Evolutionary conservation across 2,329 filamentous ascomycete genomes (phyloP), one percentile per base, ranked within the genome.

Genomic region (Penicillium oxalicum): DNA sequence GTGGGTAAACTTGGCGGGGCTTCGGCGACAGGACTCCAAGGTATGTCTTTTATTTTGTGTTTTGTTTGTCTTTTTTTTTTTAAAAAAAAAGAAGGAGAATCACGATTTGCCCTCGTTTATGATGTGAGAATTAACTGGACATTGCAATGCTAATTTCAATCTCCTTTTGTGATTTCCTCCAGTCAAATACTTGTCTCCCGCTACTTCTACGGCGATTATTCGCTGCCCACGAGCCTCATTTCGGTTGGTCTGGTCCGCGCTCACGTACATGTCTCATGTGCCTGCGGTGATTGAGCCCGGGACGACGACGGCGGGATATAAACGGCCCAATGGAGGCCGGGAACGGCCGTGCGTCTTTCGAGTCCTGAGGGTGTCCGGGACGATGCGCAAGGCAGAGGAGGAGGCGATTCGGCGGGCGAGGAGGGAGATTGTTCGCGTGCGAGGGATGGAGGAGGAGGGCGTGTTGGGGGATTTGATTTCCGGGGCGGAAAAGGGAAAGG

Each of bases 171-270:
- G 18, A 18, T 18, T 18, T 18, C 2, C 18, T 48, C 48, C 56
- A 91, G 88, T 98, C 45, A 95, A 95, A 75, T 98, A 98, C 68
- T 78, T 94, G 44, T 95, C 90, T 1, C 77, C 83, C 3, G 87
- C 90, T n/a, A 98, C 93, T 0, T 95, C 88, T 5, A 98, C 91
- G 1, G 89, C 91, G 47, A 98, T 98, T 51, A 76, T 98, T 35
- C 82, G 87, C 54, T 88, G 91, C 55, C 82, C 88, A 3, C 83
- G 93, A 49, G 82, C 84, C 12, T 84, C 95, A 57, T 94, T 91
- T 66, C 81, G 88, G 40, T 79, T 96, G 53, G 84, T 95, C 4
- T 98, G 93, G 93, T 84, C 90, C 0, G 88, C 90, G 0, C 73
- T 98, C 45, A 88, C 88, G 0, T 87, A 90, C 58, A 86, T 93